Percentiles rank a stretch among this genome's conserved stretches.
Evolutionary conservation across 1,284 basidiomycete genomes (phyloP).

Genomic region (Porodaedalea pini): DNA sequence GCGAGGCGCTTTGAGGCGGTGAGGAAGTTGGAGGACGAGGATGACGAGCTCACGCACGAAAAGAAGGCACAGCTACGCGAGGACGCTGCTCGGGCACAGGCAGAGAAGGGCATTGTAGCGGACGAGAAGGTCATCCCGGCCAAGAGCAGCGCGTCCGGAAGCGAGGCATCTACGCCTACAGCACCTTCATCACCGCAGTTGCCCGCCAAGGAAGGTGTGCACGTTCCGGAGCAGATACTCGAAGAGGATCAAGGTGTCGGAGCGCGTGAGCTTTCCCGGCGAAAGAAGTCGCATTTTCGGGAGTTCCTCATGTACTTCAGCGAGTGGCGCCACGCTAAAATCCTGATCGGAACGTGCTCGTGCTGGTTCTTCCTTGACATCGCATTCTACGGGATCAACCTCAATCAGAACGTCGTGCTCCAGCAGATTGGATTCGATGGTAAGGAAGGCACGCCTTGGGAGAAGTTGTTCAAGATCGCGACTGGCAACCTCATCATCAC

Average conservation of each 20-base stretch:
- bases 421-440: constrained; percentile 66
- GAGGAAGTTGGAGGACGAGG: constrained; percentile 33
- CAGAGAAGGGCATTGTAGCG: constrained; percentile 17
- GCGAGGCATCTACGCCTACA: not conserved
- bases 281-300: constrained; percentile 39
- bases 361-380: constrained; percentile 60
- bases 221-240: constrained; percentile 6
- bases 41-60: constrained; percentile 32
- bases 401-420: constrained; percentile 74
- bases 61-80: constrained; percentile 37
- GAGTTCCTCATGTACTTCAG: constrained; percentile 52
- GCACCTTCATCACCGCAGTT: not conserved
- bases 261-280: constrained; percentile 19
- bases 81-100: constrained; percentile 27
- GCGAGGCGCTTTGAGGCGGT: constrained; percentile 53
- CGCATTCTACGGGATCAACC: constrained; percentile 75
- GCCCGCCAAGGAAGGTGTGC: constrained; percentile 1
- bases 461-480: constrained; percentile 59
- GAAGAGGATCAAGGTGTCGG: constrained; percentile 24
- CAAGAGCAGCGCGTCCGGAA: not conserved
- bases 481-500: constrained; percentile 71
- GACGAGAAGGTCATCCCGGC: constrained; percentile 6
- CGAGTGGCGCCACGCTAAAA: constrained; percentile 53
- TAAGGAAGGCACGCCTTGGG: constrained; percentile 52
- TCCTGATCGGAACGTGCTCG: constrained; percentile 47